phyloP scores from a whole-genome alignment of 495 filamentous ascomycete species.

The Penicillium parvum region DNA sequence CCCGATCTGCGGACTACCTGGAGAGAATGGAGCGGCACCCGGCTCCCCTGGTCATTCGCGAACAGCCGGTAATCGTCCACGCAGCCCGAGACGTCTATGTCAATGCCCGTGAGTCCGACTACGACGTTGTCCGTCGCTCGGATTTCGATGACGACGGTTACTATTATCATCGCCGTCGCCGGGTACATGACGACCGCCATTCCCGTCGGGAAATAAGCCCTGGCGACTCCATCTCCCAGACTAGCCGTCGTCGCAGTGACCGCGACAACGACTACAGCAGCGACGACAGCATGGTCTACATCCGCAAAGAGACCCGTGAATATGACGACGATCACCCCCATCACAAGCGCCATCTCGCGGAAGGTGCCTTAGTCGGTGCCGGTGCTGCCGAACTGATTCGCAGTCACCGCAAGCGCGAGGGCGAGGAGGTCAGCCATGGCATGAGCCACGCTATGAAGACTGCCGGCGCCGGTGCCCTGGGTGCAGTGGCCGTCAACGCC shows the following conservation, averaged over 20 bases:
- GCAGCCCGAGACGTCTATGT: constrained; percentile 68
- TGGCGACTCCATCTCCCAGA: constrained; percentile 56
- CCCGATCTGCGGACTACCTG: constrained; percentile 66
- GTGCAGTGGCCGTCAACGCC: constrained; percentile 76
- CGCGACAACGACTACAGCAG: constrained; percentile 49
- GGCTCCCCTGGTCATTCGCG: constrained; percentile 64
- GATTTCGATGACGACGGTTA: constrained; percentile 52
- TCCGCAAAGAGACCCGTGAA: constrained; percentile 51
- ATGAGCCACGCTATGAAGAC: constrained; percentile 67
- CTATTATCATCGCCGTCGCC: constrained; percentile 61
- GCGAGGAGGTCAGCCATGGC: constrained; percentile 52
- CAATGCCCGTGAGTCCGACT: constrained; percentile 59
- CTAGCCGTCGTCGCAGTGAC: constrained; percentile 34
- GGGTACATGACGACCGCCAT: constrained; percentile 48
- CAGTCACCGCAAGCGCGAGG: constrained; percentile 58
- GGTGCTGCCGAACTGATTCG: constrained; percentile 71
- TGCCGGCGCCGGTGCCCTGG: constrained; percentile 74
- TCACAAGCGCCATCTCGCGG: constrained; percentile 77
- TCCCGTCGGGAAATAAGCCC: constrained; percentile 53
- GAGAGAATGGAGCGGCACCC: constrained; percentile 45
- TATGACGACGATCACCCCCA: constrained; percentile 54
- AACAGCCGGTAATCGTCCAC: constrained; percentile 71
- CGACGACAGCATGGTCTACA: constrained; percentile 61
- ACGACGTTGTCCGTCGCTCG: constrained; percentile 64
- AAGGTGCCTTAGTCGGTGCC: constrained; percentile 76